phyloP scores from a whole-genome alignment of 495 filamentous ascomycete genomes.

The Neurospora terricola region DNA sequence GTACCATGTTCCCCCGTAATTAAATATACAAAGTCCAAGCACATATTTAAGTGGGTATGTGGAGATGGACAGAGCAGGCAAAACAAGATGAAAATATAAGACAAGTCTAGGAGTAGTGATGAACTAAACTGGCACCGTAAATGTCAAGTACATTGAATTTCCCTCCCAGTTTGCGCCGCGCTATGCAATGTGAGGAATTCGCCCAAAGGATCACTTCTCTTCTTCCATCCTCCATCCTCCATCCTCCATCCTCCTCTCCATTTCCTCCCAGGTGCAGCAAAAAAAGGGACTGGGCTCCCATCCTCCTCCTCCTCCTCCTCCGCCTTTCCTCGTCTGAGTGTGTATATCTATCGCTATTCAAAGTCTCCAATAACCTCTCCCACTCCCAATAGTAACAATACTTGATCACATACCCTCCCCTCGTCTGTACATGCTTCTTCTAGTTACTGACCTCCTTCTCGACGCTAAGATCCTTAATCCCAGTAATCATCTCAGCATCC shows the following conservation, averaged over 20 bases:
- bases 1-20: not conserved
- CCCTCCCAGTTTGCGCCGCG: conserved; percentile 13
- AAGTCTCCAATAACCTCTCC: not conserved
- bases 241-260: not conserved
- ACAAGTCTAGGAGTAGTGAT: not conserved
- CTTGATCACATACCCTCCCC: not conserved
- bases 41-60: too few relatives aligned
- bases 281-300: not conserved
- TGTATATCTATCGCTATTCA: not conserved
- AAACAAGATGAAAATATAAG: not conserved
- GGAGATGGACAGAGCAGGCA: not conserved
- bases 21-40: too few relatives aligned
- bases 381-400: not conserved
- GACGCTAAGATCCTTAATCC: conserved; percentile 32
- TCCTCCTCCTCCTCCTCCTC: not conserved
- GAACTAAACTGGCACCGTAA: not conserved
- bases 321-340: not conserved
- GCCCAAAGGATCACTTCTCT: not conserved
- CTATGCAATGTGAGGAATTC: conserved; percentile 17
- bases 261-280: not conserved
- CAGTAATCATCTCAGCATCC: conserved; percentile 41
- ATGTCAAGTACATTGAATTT: not conserved
- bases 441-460: conserved; percentile 20
- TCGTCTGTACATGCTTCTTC: not conserved
- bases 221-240: not conserved